Base-by-base conservation (phyloP, 163 green algal species). In the Chloroidium sp. region DNA sequence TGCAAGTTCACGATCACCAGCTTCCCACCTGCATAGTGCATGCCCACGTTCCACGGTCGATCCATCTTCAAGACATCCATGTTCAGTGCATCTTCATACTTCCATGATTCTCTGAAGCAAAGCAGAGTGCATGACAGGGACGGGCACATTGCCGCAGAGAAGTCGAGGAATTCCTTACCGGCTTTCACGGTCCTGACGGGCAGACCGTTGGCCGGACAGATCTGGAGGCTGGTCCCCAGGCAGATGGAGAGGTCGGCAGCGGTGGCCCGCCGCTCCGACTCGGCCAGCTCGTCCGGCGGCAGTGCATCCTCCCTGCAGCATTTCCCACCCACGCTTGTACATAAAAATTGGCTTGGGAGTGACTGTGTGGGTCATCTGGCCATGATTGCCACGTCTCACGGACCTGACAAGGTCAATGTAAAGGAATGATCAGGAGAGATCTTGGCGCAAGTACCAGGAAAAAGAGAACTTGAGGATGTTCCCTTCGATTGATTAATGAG, bases 1-100 rank as follows among this genome's bases (percentile, higher is more conserved):
- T 97, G 92, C 79, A 98, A 86, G 84, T 99, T 98, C 80, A 99
- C 87, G 69, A 99, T 98, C 4, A 88, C 94, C 68, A 98, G 80
- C 79, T 92, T 91, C 8, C 95, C 95, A 4, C 91, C 91, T 86
- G 84, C 68, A 83, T n/a, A 36, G 4, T 36, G 36, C 36, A 36
- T 36, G 36, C 36, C 36, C 36, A 36, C 36, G 36, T 36, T 36
- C 36, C 36, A 60, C 3, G n/a, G 6, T 61, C 36, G 72, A 4
- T n/a, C 6, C 57, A 61, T 10, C 64, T 72, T 10, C 36, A 36
- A 36, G 36, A 36, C 36, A 36, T 36, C 36, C 36, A 36, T 36
- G 36, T 36, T 36, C 36, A 36, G 36, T 36, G 36, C 36, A 36
- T 36, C 36, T 36, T 36, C 36, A 36, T 36, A 36, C 36, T 36